These are phyloP conservation scores for Entomortierella lignicola DNA, from an alignment of 192 early-diverging fungal genomes.

Conservation along the genomic window DNA sequence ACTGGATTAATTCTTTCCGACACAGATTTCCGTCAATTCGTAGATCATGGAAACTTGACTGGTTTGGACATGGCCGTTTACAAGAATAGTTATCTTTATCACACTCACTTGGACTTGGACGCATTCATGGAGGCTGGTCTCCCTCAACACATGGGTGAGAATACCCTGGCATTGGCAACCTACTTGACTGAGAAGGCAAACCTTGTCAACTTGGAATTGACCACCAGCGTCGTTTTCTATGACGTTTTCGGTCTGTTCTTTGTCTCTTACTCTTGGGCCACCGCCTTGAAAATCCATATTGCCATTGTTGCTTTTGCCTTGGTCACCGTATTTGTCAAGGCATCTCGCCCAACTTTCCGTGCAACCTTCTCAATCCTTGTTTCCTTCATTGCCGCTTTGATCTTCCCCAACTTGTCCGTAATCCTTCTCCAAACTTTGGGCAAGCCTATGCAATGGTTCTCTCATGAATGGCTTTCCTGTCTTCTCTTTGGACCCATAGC, in stretches of 20 bases:
- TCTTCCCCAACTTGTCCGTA: constrained; percentile 43
- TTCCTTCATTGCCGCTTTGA: constrained; percentile 41
- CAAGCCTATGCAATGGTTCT: constrained; percentile 72
- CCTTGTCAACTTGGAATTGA: constrained; percentile 58
- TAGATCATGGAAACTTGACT: constrained; percentile 73
- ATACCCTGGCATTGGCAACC: constrained; percentile 65
- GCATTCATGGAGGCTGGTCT: constrained; percentile 70
- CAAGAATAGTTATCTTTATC: constrained; percentile 77
- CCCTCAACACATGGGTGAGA: constrained; percentile 81
- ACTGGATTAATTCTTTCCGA: constrained; percentile 76
- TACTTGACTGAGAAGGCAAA: constrained; percentile 66
- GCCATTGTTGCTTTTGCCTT: constrained; percentile 39
- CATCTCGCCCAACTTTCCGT: constrained; percentile 40
- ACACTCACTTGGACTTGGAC: constrained; percentile 75
- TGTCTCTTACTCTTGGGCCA: constrained; percentile 68
- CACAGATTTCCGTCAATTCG: constrained; percentile 83
- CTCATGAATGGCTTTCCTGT: constrained; percentile 66
- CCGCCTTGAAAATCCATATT: constrained; percentile 63
- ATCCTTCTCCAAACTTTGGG: constrained; percentile 39
- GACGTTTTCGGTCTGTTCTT: constrained; percentile 73
- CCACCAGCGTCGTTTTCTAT: constrained; percentile 70
- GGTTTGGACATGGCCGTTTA: constrained; percentile 81
- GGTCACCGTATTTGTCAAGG: constrained; percentile 12
- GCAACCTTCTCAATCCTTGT: constrained; percentile 49
- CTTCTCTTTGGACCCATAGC: constrained; percentile 64